Evolutionary conservation across 2,329 filamentous ascomycete genomes (phyloP), one percentile per base, ranked within the genome.

Genomic region (Claviceps arundinis): DNA sequence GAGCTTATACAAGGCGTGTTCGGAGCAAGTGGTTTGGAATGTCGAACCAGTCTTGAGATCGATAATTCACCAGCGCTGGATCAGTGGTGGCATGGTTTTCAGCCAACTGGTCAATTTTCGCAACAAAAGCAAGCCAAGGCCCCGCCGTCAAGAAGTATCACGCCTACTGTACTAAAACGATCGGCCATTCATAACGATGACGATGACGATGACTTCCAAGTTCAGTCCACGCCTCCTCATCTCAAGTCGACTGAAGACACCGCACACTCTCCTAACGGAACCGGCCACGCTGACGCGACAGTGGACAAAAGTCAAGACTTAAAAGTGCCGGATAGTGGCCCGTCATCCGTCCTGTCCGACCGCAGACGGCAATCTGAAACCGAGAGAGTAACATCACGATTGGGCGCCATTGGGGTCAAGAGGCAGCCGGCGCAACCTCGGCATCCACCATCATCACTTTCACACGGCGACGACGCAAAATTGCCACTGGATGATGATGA

Each of bases 61-160:
- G 57, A 61, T 2, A 62, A 65, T 16, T 67, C 68, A 2, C 57
- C 62, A 14, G 61, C 59, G 3, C 59, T 76, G 8, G 69, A 75
- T 55, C 62, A 65, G 46, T 80, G 77, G 77, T 80, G 76, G 76
- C 66, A 59, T 19, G 64, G 64, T 41, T 68, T 78, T 30, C 59
- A 60, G 46, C 65, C 65, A 1, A 62, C 61, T 24, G 60, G 60
- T 13, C 62, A 59, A 37, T 50, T 55, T 7, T 50, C 56, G 30
- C 56, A 57, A 17, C 59, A 54, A 47, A 56, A 54, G 24, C 58
- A 59, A 46, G 16, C 44, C 34, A 37, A 48, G 16, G 24, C n/a
- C 2, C 5, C 49, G 14, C 11, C 22, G 2, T 46, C 49, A 16
- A 48, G 48, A 26, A n/a, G 56, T 48, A 42, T 48, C 26, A 22